Percentiles rank a stretch among this genome's conserved stretches.
Conservation (phyloP, 75 land plant species). For the Cunninghamia lanceolata region DNA sequence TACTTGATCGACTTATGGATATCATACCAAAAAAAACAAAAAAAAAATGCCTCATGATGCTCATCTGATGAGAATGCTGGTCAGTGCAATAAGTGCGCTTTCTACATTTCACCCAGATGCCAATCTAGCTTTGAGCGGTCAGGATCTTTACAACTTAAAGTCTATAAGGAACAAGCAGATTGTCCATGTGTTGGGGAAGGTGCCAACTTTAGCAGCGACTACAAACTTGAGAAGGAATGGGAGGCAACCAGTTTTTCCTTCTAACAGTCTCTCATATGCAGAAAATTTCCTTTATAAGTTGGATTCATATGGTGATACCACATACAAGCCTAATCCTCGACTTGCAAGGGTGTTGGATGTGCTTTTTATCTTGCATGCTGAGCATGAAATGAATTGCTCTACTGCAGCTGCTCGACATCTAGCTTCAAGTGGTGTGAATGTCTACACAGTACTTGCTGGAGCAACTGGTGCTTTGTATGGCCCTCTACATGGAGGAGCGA, state of each 20-base stretch:
- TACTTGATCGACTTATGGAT: slow-evolving; percentile 32
- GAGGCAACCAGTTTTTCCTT: too few relatives aligned
- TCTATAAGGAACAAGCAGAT: slow-evolving; percentile 94
- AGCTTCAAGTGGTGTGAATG: slow-evolving; percentile 99
- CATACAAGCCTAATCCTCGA: slow-evolving; percentile 89
- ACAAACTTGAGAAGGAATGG: too few relatives aligned
- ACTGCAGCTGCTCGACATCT: slow-evolving; percentile 99
- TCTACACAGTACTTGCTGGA: slow-evolving; percentile 96
- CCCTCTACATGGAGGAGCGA: slow-evolving; percentile 99
- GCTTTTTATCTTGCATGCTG: too few relatives aligned
- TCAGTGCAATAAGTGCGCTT: slow-evolving; percentile 87
- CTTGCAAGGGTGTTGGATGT: slow-evolving; percentile 92
- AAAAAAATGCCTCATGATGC: slow-evolving; percentile 97
- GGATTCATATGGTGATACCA: slow-evolving; percentile 82
- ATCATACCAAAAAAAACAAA: too few relatives aligned
- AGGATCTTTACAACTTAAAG: slow-evolving; percentile 85
- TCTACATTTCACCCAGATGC: slow-evolving; percentile 98
- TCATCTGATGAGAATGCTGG: slow-evolving; percentile 97
- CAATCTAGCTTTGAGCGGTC: slow-evolving; percentile 97
- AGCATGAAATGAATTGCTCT: too few relatives aligned
- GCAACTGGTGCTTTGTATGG: slow-evolving; percentile 99
- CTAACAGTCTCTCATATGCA: too few relatives aligned
- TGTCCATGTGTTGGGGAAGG: slow-evolving; percentile 96
- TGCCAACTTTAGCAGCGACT: slow-evolving; percentile 97
- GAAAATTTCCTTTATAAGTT: slow-evolving; percentile 98